These are phyloP conservation scores for Aspergillus sp. DNA, from an alignment of 2,329 filamentous ascomycete genomes.

Conservation along the genomic window DNA sequence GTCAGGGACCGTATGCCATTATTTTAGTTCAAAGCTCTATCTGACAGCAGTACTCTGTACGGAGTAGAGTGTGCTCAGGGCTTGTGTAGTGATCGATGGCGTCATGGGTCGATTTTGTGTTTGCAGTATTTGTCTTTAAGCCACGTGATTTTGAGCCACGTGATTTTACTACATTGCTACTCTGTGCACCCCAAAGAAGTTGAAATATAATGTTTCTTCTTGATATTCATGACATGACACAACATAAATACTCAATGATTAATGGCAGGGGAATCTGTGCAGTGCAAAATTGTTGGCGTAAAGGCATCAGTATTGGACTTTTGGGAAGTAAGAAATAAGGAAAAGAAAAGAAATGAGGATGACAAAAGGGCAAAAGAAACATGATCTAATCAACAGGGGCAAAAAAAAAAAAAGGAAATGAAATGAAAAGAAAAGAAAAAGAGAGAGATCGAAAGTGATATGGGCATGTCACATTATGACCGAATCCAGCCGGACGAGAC, in stretches of 20 bases:
- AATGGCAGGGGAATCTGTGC: conserved; percentile 22
- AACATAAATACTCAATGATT: neutral
- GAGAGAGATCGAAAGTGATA: conserved; percentile 13
- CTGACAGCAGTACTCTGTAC: too few relatives aligned
- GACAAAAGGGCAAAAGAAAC: conserved; percentile 4
- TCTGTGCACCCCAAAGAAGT: neutral
- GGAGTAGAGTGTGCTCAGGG: too few relatives aligned
- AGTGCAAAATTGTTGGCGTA: conserved; percentile 4
- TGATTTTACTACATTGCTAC: neutral
- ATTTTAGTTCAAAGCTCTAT: too few relatives aligned
- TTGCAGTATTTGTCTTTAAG: too few relatives aligned
- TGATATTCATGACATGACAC: neutral
- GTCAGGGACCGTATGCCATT: too few relatives aligned
- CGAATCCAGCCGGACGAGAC: conserved; percentile 7
- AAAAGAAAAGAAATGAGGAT: conserved; percentile 17
- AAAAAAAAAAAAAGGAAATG: conserved; percentile 15
- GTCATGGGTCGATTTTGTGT: too few relatives aligned
- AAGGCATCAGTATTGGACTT: too few relatives aligned
- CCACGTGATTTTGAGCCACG: too few relatives aligned
- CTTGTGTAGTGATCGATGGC: too few relatives aligned
- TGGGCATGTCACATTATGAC: conserved; percentile 20
- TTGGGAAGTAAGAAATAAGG: conserved; percentile 1
- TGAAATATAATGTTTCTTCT: neutral
- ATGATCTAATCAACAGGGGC: conserved; percentile 15
- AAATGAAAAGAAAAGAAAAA: conserved; percentile 8